Percentiles rank a stretch among this genome's conserved stretches.
These are phyloP conservation scores for Posidonia oceanica DNA, from an alignment of 116 monocot genomes.

Conservation along the genomic window DNA sequence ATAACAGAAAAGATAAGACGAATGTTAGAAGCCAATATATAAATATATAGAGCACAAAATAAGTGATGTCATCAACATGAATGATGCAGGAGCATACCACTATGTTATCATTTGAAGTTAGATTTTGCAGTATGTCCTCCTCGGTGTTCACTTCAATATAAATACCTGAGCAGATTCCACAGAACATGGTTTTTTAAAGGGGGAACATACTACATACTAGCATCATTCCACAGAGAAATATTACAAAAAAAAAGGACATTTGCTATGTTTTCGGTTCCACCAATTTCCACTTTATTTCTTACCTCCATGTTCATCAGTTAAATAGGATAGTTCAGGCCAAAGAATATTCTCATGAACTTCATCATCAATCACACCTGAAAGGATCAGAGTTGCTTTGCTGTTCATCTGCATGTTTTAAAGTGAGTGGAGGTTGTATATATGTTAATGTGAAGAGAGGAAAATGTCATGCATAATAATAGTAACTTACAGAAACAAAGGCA, in stretches of 20 bases:
- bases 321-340: constrained; percentile 48
- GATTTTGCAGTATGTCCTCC: constrained; percentile 38
- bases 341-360: constrained; percentile 47
- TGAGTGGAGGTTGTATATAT: no score
- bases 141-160: constrained; percentile 47
- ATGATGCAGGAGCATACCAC: constrained; percentile 13
- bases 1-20: not conserved
- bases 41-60: constrained; percentile 3
- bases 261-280: not conserved
- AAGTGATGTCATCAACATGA: not conserved
- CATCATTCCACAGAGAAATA: not conserved
- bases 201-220: not conserved
- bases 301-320: constrained; percentile 80
- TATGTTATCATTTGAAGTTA: constrained; percentile 45
- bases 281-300: not conserved
- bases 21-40: constrained; percentile 2
- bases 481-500: not conserved
- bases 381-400: constrained; percentile 45
- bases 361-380: constrained; percentile 45
- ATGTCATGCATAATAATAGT: not conserved
- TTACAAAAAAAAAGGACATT: constrained; percentile 5
- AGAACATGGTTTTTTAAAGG: constrained; percentile 8
- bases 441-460: not conserved
- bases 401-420: constrained; percentile 31
- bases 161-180: constrained; percentile 46